Evolutionary conservation across 257 asterid species (phyloP), one percentile per base, ranked within the genome.

Genomic region (Verbena officinalis): DNA sequence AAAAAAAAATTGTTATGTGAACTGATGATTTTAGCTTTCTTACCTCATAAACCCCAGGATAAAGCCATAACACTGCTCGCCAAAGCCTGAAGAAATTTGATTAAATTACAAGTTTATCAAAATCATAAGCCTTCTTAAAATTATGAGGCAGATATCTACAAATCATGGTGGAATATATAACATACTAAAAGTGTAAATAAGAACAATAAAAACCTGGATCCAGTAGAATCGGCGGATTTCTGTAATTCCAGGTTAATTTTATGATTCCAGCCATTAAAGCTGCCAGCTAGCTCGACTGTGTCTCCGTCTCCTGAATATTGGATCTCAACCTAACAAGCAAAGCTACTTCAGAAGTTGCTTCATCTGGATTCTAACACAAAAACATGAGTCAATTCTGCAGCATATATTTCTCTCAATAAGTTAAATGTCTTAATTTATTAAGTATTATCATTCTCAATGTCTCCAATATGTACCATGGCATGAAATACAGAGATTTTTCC

Each of bases 41-140:
- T 50, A 90, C 99, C 99, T 93, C 96, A 60, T 93, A 93, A 63
- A 83, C 82, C 64, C 99, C 99, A 43, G 96, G 99, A 84, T 93
- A 93, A 57, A 93, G 90, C 97, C 99, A 93, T 78, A 93, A 68
- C 22, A 75, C 73, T 5, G 81, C 73, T 76, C 64, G 80, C 99
- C 99, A 93, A 54, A 82, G 75, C 63, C 33, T 27, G 84, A 67
- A 87, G 58, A 62, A 75, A 60, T 84, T 96, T 91, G 94, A 55
- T 44, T 27, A 27, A 36, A 2, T 27, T 27, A 2, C 33, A 66
- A 60, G 33, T 60, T 55, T 49, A 16, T 34, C 45, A 50, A 22
- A 4, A 42, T 15, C n/a, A 12, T 16, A 44, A 16, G 16, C 43
- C 12, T 49, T 58, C 39, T 36, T 22, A 30, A 23, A 23, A 42